Conservation (phyloP, 352 stramenopile species). For the Phytophthora sansomeana region DNA sequence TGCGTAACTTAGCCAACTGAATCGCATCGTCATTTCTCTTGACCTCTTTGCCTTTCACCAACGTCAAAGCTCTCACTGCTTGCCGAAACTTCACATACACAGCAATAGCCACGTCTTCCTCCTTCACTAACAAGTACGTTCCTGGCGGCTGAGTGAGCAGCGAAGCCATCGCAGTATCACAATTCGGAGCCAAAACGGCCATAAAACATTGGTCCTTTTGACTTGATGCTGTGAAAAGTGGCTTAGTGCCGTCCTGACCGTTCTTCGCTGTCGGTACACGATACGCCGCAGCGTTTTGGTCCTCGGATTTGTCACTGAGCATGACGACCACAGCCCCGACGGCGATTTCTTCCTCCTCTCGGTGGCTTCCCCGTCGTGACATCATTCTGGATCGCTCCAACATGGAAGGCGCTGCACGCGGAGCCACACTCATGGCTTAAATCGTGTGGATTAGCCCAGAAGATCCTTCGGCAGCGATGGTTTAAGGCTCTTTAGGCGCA, state of each 20-base stretch:
- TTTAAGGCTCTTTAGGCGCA: no score
- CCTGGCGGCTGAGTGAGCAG: constrained; percentile 54
- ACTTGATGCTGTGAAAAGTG: constrained; percentile 1
- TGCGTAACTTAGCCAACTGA: constrained; percentile 40
- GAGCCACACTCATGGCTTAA: constrained; percentile 34
- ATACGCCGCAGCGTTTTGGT: constrained; percentile 17
- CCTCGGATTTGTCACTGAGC: constrained; percentile 17
- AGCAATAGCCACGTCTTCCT: constrained; percentile 48
- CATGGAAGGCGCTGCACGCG: constrained; percentile 15
- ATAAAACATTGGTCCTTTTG: constrained; percentile 45
- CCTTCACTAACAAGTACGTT: constrained; percentile 55
- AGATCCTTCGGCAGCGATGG: background rate
- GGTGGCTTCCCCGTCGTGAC: constrained; percentile 11
- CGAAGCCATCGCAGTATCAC: constrained; percentile 47
- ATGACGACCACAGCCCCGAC: constrained; percentile 32
- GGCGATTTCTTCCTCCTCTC: constrained; percentile 19
- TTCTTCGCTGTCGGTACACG: background rate
- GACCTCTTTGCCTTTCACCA: constrained; percentile 61
- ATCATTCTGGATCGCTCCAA: constrained; percentile 11
- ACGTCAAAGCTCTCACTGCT: constrained; percentile 45
- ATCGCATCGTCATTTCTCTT: constrained; percentile 49
- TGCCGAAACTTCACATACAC: constrained; percentile 71
- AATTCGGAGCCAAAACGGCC: constrained; percentile 56
- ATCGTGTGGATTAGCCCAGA: background rate
- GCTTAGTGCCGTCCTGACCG: constrained; percentile 12